Evolutionary conservation across 192 early-diverging fungal genomes (phyloP), one percentile per base, ranked within the genome.

Genomic region (Umbelopsis ramanniana): DNA sequence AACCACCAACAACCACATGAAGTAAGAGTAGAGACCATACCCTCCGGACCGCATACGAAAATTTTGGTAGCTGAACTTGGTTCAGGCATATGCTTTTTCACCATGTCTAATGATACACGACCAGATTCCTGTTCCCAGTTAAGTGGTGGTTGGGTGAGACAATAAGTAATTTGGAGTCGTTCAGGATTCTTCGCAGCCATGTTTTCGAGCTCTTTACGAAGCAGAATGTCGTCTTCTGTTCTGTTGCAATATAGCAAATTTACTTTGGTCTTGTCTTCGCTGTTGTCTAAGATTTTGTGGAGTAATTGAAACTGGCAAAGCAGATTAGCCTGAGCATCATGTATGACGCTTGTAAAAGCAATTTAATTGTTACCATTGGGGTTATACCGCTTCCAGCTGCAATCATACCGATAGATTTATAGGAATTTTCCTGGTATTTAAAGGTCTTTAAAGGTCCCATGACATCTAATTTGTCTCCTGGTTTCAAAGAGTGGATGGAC

Each of bases 261-360:
- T 68, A 93, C 71, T 77, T 89, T 89, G 75, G 91, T 93, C 55
- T 85, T 76, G 82, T 93, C 91, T 26, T 75, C 78, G 14, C 89
- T 88, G 74, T 93, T 84, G 66, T 71, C 54, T 19, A 89, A 74
- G 24, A 91, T 79, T n/a, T 86, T 80, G 68, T 85, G 87, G 69
- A 90, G 84, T 26, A 93, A 73, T 77, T 93, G 91, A 38, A 90
- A n/a, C 85, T 87, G 88, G 88, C 15, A 89, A 90, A 45, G 89
- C 89, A 52, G 3, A 52, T 52, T 52, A 11, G 15, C 17, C 0
- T 21, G 50, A 22, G 22, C 9, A 21, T 21, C 17, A 52, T 7
- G 14, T 0, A 52, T n/a, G 17, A 21, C 8, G 6, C 15, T 52
- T 15, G 6, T 21, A 15, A n/a, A 52, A 52, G n/a, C 14, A 37